Conservation (phyloP, 352 stramenopile genomes). For the Peronospora destructor region DNA sequence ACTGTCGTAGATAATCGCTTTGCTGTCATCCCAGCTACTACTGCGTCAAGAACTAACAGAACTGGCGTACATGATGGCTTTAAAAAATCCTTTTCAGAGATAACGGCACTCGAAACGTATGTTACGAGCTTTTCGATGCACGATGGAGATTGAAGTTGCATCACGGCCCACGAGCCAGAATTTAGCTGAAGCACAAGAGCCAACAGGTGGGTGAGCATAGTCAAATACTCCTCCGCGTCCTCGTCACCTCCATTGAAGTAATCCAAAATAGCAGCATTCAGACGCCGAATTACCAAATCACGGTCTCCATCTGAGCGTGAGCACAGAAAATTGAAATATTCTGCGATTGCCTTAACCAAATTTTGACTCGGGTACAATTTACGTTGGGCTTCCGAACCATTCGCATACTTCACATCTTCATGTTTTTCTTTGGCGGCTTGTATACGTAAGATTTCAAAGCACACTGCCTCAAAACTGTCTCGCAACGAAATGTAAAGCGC, state of each 20-base stretch:
- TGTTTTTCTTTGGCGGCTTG: constrained; percentile 28
- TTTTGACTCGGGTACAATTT: constrained; percentile 36
- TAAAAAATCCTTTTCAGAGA: constrained; percentile 8
- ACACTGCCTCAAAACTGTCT: constrained; percentile 53
- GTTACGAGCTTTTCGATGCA: constrained; percentile 46
- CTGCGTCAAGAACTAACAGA: constrained; percentile 58
- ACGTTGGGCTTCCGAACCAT: constrained; percentile 5
- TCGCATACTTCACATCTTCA: constrained; percentile 5
- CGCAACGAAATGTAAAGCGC: constrained; percentile 45
- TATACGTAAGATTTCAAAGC: constrained; percentile 53
- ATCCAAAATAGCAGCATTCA: constrained; percentile 44
- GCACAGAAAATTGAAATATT: constrained; percentile 61
- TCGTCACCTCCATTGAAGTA: constrained; percentile 30
- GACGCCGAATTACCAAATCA: constrained; percentile 39
- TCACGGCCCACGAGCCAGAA: constrained; percentile 27
- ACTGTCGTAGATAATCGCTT: constrained; percentile 9
- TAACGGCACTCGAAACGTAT: constrained; percentile 23
- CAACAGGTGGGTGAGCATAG: constrained; percentile 57
- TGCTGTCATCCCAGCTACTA: constrained; percentile 28
- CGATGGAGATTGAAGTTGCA: constrained; percentile 35
- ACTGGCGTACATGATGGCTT: constrained; percentile 48
- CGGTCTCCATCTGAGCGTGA: constrained; percentile 52
- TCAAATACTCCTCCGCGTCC: constrained; percentile 33
- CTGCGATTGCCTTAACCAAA: constrained; percentile 52
- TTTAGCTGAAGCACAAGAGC: constrained; percentile 67